phyloP scores from a whole-genome alignment of 2,329 filamentous ascomycete genomes.

The Monosporascus sp. region DNA sequence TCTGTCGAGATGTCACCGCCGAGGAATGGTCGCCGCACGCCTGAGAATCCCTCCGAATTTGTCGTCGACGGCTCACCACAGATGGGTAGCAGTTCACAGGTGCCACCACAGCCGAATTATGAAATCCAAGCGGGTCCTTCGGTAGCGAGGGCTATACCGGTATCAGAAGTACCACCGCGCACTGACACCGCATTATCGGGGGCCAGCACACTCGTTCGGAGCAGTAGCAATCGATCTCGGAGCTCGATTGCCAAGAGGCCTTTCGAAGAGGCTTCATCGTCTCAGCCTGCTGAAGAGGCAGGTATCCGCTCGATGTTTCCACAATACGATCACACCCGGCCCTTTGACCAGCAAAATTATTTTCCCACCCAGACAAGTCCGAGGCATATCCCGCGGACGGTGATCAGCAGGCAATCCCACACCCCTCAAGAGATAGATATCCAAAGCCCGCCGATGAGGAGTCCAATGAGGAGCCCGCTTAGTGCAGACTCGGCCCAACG shows the following conservation, averaged over 20 bases:
- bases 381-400: slow-evolving; percentile 55
- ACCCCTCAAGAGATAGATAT: slow-evolving; percentile 31
- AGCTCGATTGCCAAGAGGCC: slow-evolving; percentile 54
- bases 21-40: slow-evolving; percentile 19
- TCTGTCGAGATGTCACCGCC: slow-evolving; percentile 26
- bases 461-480: slow-evolving; percentile 26
- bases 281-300: slow-evolving; percentile 19
- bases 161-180: slow-evolving; percentile 37
- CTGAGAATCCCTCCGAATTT: slow-evolving; percentile 22
- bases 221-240: slow-evolving; percentile 43
- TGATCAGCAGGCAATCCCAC: slow-evolving; percentile 63
- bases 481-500: slow-evolving; percentile 23
- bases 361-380: slow-evolving; percentile 62
- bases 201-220: slow-evolving; percentile 43
- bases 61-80: slow-evolving; percentile 24
- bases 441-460: slow-evolving; percentile 22
- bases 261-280: slow-evolving; percentile 27
- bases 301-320: slow-evolving; percentile 70
- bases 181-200: slow-evolving; percentile 48
- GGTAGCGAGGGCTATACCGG: slow-evolving; percentile 35
- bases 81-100: slow-evolving; percentile 5
- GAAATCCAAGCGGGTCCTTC: slow-evolving; percentile 18
- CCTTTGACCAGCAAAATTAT: slow-evolving; percentile 64
- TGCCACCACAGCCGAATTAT: slow-evolving; percentile 21
- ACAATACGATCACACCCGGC: slow-evolving; percentile 61